Conservation (phyloP, 495 filamentous ascomycete genomes). For the Trichoderma gamsii region DNA sequence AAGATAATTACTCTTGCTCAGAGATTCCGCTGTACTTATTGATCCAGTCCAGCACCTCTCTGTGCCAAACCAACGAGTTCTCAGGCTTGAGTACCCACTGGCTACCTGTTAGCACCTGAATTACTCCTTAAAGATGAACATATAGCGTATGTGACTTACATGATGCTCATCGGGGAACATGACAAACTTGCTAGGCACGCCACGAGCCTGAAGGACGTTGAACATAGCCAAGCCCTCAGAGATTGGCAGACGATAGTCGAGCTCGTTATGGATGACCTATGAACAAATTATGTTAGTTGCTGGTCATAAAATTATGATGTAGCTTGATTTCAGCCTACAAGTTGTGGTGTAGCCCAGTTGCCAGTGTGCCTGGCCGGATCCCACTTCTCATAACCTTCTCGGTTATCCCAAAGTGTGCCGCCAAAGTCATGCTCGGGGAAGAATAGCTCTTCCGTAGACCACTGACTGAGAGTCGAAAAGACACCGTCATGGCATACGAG, state of each 20-base stretch:
- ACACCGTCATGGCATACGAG: conserved; percentile 89
- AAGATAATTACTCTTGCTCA: conserved; percentile 13
- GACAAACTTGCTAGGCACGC: conserved; percentile 65
- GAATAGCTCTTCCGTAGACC: conserved; percentile 79
- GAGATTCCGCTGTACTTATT: conserved; percentile 68
- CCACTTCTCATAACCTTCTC: conserved; percentile 71
- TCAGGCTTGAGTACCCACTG: conserved; percentile 90
- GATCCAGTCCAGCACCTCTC: conserved; percentile 81
- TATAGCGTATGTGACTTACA: conserved; percentile 30
- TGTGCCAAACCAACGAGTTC: conserved; percentile 86
- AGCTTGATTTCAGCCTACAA: conserved; percentile 30
- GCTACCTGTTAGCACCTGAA: conserved; percentile 19
- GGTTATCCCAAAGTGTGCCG: conserved; percentile 69
- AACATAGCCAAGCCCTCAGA: conserved; percentile 80
- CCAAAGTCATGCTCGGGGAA: conserved; percentile 80
- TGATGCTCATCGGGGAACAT: conserved; percentile 79
- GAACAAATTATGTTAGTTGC: background rate
- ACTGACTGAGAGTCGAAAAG: conserved; percentile 70
- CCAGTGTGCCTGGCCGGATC: conserved; percentile 62
- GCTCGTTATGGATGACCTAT: conserved; percentile 78
- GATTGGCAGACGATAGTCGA: conserved; percentile 85
- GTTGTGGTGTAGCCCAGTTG: conserved; percentile 76
- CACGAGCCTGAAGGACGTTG: conserved; percentile 73
- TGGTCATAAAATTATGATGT: background rate
- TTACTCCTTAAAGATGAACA: background rate